Base-by-base conservation (phyloP, 2,329 filamentous ascomycete genomes). In the Nemania bipapillata region DNA sequence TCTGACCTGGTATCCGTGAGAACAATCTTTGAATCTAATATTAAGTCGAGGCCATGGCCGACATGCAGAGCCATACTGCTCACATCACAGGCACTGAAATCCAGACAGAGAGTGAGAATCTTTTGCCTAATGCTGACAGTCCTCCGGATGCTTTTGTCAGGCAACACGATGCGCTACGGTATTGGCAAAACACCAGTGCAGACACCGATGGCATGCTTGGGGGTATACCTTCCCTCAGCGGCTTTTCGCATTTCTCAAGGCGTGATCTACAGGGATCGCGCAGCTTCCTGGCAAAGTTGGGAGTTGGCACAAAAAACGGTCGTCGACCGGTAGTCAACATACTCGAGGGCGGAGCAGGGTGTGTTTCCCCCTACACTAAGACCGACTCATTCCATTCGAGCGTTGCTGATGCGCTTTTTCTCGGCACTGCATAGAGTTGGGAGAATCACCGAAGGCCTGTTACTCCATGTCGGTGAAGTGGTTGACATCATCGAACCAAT, bases 401-500 rank as follows among this genome's bases (percentile, higher is more conserved):
- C 12, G 17, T 40, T 40, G 12, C 37, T 40, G 4, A 40, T 40
- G 37, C 37, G 9, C 37, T 40, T 11, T 40, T 40, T 40, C 37
- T 40, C 17, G 55, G 26, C 8, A 30, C 20, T 55, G 5, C 24
- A n/a, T 22, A 57, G 54, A 28, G 54, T 57, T n/a, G 54, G 54
- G 8, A 24, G 54, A 42, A 30, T 57, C 32, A 57, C 54, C 4
- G 54, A 57, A 24, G 54, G 54, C 24, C 24, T 57, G 54, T 24
- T 57, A n/a, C 54, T 57, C 22, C 54, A 42, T 15, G 22, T 57
- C 6, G 54, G 54, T 17, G 22, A 37, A 45, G 54, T 15, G 22
- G 22, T 57, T 57, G 54, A 57, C 54, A 42, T 57, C 24, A 57
- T 57, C 35, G 54, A 57, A 30, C 54, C 54, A 28, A 22, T 57